Percentiles rank a stretch among this genome's conserved stretches.
phyloP scores from a whole-genome alignment of 208 protist genomes.

The Trypanosoma boissoni region DNA sequence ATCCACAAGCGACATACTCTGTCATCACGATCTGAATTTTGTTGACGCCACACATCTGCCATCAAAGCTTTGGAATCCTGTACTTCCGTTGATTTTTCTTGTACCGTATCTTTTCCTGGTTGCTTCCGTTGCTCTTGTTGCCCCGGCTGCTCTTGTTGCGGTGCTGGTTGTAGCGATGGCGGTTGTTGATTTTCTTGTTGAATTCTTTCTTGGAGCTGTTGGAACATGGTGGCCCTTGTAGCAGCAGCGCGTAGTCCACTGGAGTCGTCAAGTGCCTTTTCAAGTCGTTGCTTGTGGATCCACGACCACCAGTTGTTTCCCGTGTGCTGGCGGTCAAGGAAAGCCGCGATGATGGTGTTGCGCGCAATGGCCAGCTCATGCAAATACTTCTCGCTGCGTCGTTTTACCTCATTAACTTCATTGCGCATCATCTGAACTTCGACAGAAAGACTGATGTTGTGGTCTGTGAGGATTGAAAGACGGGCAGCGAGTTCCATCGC shows the following conservation, averaged over 20 bases:
- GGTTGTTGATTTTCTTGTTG: not conserved
- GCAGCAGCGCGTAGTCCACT: not conserved
- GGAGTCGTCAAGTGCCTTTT: not conserved
- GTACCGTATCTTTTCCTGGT: too few species aligned
- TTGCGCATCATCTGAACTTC: constrained; percentile 56
- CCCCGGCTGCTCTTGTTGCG: too few species aligned
- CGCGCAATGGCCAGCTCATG: constrained; percentile 43
- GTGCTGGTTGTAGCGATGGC: too few species aligned
- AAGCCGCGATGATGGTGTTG: constrained; percentile 45
- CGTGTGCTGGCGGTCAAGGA: constrained; percentile 12
- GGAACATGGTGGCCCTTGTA: not conserved
- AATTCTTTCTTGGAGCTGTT: not conserved
- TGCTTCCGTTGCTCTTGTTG: too few species aligned
- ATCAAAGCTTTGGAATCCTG: too few species aligned
- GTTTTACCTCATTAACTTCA: constrained; percentile 38
- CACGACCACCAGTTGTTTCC: not conserved
- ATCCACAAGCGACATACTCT: constrained; percentile 25
- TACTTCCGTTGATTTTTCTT: too few species aligned
- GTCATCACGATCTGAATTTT: not conserved
- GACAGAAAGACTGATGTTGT: constrained; percentile 64
- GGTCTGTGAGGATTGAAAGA: constrained; percentile 59
- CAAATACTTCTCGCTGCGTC: constrained; percentile 34
- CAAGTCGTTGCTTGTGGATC: not conserved
- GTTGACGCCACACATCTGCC: too few species aligned
- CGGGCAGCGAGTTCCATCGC: constrained; percentile 67